Evolutionary conservation across 2,329 filamentous ascomycete species (phyloP).

Genomic region (Sporothrix pseudoabietina): DNA sequence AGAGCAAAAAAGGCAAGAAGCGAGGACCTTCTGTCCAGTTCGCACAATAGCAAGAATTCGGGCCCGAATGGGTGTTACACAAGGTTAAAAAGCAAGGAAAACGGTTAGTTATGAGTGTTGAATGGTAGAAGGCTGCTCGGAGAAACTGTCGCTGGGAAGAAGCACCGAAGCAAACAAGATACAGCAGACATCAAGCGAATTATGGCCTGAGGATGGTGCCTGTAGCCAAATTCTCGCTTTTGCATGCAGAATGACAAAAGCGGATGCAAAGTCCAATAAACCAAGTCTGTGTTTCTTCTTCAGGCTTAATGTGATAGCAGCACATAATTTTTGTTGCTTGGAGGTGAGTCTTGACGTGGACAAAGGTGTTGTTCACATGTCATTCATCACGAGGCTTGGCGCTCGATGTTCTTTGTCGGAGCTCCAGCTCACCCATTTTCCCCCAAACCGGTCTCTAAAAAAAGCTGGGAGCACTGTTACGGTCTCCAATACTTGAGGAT

Average conservation of each 20-base stretch:
- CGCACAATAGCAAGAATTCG: neutral
- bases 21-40: neutral
- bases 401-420: neutral
- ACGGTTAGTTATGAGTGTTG: neutral
- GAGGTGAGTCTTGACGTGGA: neutral
- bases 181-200: neutral
- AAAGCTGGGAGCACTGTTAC: neutral
- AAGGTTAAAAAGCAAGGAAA: neutral
- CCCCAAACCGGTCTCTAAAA: neutral
- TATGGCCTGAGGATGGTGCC: no score
- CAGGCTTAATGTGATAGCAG: no score
- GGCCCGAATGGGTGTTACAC: neutral
- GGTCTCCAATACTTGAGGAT: neutral
- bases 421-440: neutral
- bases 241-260: no score
- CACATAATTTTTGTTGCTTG: neutral
- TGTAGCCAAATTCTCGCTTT: no score
- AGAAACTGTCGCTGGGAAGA: neutral
- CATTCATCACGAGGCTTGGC: neutral
- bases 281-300: no score
- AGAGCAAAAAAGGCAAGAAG: neutral
- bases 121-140: neutral
- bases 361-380: neutral
- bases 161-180: neutral
- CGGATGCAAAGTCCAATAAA: no score